phyloP scores from a whole-genome alignment of 2,329 filamentous ascomycete species.

The Colletotrichum sublineola region DNA sequence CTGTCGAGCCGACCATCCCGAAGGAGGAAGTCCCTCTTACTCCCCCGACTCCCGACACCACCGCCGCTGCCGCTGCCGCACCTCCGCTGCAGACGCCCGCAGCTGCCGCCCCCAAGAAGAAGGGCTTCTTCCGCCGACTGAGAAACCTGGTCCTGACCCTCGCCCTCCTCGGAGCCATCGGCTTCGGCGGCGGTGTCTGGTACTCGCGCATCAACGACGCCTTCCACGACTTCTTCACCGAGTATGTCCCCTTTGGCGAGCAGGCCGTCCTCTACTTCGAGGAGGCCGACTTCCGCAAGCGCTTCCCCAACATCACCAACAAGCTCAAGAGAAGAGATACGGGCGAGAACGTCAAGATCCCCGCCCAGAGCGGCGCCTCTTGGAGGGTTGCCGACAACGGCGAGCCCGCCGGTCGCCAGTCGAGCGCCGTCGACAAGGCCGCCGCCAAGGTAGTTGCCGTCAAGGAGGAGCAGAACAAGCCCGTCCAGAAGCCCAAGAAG shows the following conservation, averaged over 20 bases:
- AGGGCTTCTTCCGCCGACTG: constrained; percentile 79
- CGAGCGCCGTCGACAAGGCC: constrained; percentile 64
- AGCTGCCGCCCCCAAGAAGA: constrained; percentile 63
- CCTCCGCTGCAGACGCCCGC: constrained; percentile 53
- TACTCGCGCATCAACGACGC: constrained; percentile 95
- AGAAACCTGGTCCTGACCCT: constrained; percentile 83
- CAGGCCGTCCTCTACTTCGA: constrained; percentile 95
- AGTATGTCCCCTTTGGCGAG: constrained; percentile 95
- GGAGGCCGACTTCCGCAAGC: constrained; percentile 91
- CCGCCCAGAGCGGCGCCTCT: constrained; percentile 86
- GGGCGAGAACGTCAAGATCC: constrained; percentile 83
- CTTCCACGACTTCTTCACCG: constrained; percentile 99
- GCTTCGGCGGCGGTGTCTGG: constrained; percentile 90
- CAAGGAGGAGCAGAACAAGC: constrained; percentile 50
- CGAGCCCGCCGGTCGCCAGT: constrained; percentile 70
- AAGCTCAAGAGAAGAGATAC: constrained; percentile 63
- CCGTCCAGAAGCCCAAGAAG: constrained; percentile 44
- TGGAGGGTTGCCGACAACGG: constrained; percentile 79
- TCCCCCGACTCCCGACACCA: constrained; percentile 50
- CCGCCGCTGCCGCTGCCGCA: constrained; percentile 48
- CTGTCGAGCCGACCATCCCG: constrained; percentile 55
- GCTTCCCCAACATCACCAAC: constrained; percentile 71
- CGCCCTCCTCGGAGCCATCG: constrained; percentile 79
- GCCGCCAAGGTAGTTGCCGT: constrained; percentile 49
- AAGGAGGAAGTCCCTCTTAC: constrained; percentile 56